These are phyloP conservation scores for Ormosia semicastrata DNA, from an alignment of 306 rosid species.

Conservation along the genomic window DNA sequence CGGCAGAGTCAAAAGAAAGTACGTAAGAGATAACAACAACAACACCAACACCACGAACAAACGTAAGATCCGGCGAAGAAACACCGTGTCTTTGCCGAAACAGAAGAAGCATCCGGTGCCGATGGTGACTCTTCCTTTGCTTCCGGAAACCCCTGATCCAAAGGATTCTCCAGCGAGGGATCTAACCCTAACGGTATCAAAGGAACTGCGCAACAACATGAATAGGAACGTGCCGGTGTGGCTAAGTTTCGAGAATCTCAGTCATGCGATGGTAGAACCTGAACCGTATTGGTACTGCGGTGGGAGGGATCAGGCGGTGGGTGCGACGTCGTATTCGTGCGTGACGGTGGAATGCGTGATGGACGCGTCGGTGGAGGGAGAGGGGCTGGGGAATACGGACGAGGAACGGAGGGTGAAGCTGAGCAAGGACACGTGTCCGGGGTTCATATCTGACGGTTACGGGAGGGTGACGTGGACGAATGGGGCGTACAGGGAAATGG, in stretches of 20 bases:
- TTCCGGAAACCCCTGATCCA: constrained; percentile 75
- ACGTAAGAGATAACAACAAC: constrained; percentile 28
- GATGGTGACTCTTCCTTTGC: constrained; percentile 61
- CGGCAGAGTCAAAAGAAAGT: constrained; percentile 43
- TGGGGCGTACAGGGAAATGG: constrained; percentile 54
- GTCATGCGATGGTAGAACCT: background rate
- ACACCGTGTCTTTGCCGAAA: constrained; percentile 21
- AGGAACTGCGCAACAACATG: background rate
- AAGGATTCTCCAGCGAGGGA: constrained; percentile 27
- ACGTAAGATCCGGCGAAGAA: constrained; percentile 37
- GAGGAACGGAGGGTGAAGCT: constrained; percentile 56
- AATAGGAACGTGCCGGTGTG: constrained; percentile 25
- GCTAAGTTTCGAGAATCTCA: constrained; percentile 46
- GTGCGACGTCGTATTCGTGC: constrained; percentile 43
- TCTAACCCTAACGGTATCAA: background rate
- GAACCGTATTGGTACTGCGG: background rate
- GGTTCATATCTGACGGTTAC: constrained; percentile 69
- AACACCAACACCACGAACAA: constrained; percentile 32
- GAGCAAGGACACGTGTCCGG: constrained; percentile 85
- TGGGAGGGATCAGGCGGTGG: constrained; percentile 8
- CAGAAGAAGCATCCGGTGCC: constrained; percentile 5
- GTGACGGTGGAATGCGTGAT: constrained; percentile 77
- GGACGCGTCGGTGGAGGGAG: constrained; percentile 60
- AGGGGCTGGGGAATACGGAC: constrained; percentile 62
- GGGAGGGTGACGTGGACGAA: constrained; percentile 89